Percentiles rank a stretch among this genome's conserved stretches.
Evolutionary conservation across 2,329 filamentous ascomycete species (phyloP).

Genomic region (Fusarium papillatum): DNA sequence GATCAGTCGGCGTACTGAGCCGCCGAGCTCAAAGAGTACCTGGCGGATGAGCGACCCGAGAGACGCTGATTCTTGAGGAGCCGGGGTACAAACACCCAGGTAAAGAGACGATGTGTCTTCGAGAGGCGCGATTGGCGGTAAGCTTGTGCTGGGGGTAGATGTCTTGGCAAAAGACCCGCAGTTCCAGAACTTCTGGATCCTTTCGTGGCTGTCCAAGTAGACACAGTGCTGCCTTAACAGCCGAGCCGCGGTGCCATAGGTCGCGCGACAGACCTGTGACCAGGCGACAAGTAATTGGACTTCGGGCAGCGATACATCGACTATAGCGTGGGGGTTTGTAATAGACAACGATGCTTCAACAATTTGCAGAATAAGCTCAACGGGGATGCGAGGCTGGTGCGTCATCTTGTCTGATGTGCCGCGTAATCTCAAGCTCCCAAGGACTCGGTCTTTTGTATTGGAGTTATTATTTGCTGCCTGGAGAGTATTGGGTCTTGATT

Average conservation of each 20-base stretch:
- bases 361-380: background rate
- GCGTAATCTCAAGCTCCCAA: background rate
- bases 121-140: conserved; percentile 6
- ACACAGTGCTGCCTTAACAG: background rate
- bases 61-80: background rate
- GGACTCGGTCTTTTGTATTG: background rate
- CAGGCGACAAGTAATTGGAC: background rate
- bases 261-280: background rate
- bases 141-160: background rate
- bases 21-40: conserved; percentile 9
- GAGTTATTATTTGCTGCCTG: background rate
- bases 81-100: conserved; percentile 10
- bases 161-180: background rate
- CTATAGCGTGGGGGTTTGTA: background rate
- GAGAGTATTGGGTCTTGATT: background rate
- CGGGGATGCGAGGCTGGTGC: background rate
- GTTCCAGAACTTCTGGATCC: background rate
- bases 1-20: conserved; percentile 24
- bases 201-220: background rate
- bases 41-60: conserved; percentile 1
- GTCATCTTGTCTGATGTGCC: background rate
- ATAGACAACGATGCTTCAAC: background rate
- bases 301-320: background rate
- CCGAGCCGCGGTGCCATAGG: background rate
- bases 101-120: conserved; percentile 22